Percentiles rank a stretch among this genome's conserved stretches.
phyloP scores from a whole-genome alignment of 345 rosid genomes.

The Moricandia arvensis region DNA sequence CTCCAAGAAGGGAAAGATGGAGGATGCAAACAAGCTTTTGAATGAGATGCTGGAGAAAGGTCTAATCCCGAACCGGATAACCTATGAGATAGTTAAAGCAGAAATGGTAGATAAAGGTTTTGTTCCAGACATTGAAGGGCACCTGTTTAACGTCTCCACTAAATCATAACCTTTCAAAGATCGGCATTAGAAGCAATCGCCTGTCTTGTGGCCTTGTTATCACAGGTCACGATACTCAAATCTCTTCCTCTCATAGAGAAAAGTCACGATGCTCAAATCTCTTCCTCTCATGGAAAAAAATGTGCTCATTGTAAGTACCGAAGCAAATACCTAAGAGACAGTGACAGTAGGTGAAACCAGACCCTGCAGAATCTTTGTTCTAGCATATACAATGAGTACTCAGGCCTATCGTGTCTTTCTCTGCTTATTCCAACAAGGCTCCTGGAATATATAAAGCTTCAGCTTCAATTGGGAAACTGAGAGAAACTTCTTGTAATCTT shows the following conservation, averaged over 20 bases:
- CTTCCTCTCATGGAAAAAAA: neutral
- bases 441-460: neutral
- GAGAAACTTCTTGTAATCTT: constrained; percentile 1
- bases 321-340: neutral
- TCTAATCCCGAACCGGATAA: constrained; percentile 59
- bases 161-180: constrained; percentile 14
- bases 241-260: no score
- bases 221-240: neutral
- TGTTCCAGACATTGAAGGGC: constrained; percentile 84
- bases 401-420: neutral
- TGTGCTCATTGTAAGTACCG: neutral
- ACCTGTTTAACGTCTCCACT: constrained; percentile 46
- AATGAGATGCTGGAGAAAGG: constrained; percentile 95
- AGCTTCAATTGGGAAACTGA: neutral
- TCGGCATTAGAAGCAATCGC: neutral
- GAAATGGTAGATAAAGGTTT: constrained; percentile 88
- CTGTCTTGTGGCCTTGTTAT: neutral
- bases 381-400: neutral
- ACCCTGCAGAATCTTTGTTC: neutral
- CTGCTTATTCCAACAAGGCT: neutral
- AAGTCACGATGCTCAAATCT: no score
- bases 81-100: constrained; percentile 62
- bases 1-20: constrained; percentile 61
- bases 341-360: neutral
- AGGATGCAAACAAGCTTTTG: constrained; percentile 68